A percentile compares a stretch with the other conserved stretches of the same genome.
phyloP scores from a whole-genome alignment of 441 rosid genomes.

The Raphanus hybrid region DNA sequence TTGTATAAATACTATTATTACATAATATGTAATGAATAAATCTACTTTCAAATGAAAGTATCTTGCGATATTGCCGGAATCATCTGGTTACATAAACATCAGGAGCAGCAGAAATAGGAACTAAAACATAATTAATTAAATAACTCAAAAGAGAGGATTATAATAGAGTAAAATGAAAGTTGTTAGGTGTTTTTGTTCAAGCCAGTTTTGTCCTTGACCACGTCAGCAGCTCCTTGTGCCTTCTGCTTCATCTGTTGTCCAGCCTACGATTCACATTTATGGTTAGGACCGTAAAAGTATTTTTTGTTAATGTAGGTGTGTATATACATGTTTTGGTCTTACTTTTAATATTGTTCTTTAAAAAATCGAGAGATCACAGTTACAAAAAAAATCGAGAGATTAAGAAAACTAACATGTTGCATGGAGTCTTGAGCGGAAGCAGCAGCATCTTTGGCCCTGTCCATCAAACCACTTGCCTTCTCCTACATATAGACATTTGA shows the following conservation, averaged over 20 bases:
- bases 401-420: slow-evolving; percentile 32
- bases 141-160: background rate
- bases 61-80: no score
- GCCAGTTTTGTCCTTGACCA: slow-evolving; percentile 43
- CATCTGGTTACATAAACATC: no score
- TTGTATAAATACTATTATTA: no score
- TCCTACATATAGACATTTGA: slow-evolving; percentile 24
- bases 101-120: no score
- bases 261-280: slow-evolving; percentile 24
- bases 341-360: no score
- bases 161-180: background rate
- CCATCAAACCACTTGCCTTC: slow-evolving; percentile 44
- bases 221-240: slow-evolving; percentile 45
- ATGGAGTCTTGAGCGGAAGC: slow-evolving; percentile 41
- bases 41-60: no score
- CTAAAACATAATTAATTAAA: slow-evolving; percentile 15
- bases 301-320: background rate
- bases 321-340: background rate
- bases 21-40: no score
- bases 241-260: slow-evolving; percentile 43
- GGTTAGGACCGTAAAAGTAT: background rate
- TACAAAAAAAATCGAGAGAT: background rate
- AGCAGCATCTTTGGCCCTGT: slow-evolving; percentile 39
- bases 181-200: slow-evolving; percentile 35
- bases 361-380: background rate